Conservation (phyloP, 441 rosid species). For the Gossypium trilobum region DNA sequence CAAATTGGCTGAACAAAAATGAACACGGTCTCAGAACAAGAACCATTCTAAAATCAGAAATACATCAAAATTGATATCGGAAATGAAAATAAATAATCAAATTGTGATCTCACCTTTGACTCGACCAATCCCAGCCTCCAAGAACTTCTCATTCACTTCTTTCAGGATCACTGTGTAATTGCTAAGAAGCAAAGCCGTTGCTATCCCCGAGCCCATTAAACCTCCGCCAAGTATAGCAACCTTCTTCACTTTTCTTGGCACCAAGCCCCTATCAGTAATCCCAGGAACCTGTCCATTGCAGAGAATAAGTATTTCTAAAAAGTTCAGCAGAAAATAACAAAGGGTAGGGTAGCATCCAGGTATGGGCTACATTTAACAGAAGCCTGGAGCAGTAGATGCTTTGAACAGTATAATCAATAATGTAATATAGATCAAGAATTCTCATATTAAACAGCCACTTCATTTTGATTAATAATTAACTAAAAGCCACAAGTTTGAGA, state of each 20-base stretch:
- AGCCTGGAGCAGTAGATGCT: background rate
- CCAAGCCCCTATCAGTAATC: constrained; percentile 68
- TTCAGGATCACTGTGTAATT: constrained; percentile 75
- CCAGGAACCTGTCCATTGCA: constrained; percentile 63
- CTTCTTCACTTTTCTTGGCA: constrained; percentile 61
- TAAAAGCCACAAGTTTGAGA: background rate
- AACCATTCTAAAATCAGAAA: background rate
- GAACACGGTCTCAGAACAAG: constrained; percentile 7
- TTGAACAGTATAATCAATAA: background rate
- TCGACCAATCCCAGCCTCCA: constrained; percentile 80
- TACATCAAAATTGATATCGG: background rate
- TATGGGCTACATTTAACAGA: background rate
- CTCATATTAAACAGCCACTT: background rate
- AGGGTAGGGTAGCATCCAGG: background rate
- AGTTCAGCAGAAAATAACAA: background rate
- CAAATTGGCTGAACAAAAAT: constrained; percentile 54
- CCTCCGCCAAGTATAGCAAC: constrained; percentile 96
- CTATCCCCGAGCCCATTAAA: constrained; percentile 97
- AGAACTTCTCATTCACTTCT: constrained; percentile 81
- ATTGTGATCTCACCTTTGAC: constrained; percentile 49
- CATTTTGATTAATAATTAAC: background rate
- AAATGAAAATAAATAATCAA: background rate
- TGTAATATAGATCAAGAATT: no score
- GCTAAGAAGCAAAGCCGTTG: constrained; percentile 76
- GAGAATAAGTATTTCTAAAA: constrained; percentile 2